Percentiles rank a stretch among this genome's conserved stretches.
Evolutionary conservation across 768 basidiomycete species (phyloP).

Genomic region (Podaxis sp.): DNA sequence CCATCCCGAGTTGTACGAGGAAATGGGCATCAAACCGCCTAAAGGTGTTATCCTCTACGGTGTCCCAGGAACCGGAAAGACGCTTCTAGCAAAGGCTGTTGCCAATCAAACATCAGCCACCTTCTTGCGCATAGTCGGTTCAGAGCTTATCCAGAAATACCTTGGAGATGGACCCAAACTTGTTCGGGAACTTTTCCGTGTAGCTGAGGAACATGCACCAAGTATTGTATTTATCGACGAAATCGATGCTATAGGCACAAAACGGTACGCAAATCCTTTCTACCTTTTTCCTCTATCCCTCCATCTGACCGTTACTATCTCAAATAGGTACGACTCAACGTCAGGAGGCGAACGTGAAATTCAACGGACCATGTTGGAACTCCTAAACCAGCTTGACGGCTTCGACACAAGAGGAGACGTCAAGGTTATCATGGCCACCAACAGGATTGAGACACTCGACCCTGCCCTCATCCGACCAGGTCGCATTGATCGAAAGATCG

Average conservation of each 20-base stretch:
- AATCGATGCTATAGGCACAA: slow-evolving; percentile 97
- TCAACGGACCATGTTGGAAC: slow-evolving; percentile 97
- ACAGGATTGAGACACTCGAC: slow-evolving; percentile 95
- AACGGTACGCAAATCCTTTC: slow-evolving; percentile 57
- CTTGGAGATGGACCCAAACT: slow-evolving; percentile 98
- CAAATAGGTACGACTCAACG: slow-evolving; percentile 88
- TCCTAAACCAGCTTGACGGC: slow-evolving; percentile 98
- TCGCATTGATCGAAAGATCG: slow-evolving; percentile 98
- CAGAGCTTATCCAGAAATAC: slow-evolving; percentile 98
- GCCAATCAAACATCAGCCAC: slow-evolving; percentile 98
- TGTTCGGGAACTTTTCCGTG: slow-evolving; percentile 94
- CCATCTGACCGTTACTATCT: slow-evolving; percentile 10
- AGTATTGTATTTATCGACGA: slow-evolving; percentile 99
- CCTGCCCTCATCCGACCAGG: slow-evolving; percentile 98
- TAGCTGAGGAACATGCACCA: slow-evolving; percentile 96
- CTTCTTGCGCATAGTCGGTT: slow-evolving; percentile 95
- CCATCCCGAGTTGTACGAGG: slow-evolving; percentile 97
- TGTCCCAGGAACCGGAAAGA: slow-evolving; percentile 98
- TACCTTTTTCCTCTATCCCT: slow-evolving; percentile 1
- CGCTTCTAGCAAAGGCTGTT: slow-evolving; percentile 94
- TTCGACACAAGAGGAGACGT: slow-evolving; percentile 99
- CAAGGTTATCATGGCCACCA: slow-evolving; percentile 99
- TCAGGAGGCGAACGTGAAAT: slow-evolving; percentile 99
- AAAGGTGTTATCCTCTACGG: slow-evolving; percentile 99
- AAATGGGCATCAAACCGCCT: slow-evolving; percentile 99